These are phyloP conservation scores for Erythrophleum ivorense DNA, from an alignment of 331 rosid genomes.

Conservation along the genomic window DNA sequence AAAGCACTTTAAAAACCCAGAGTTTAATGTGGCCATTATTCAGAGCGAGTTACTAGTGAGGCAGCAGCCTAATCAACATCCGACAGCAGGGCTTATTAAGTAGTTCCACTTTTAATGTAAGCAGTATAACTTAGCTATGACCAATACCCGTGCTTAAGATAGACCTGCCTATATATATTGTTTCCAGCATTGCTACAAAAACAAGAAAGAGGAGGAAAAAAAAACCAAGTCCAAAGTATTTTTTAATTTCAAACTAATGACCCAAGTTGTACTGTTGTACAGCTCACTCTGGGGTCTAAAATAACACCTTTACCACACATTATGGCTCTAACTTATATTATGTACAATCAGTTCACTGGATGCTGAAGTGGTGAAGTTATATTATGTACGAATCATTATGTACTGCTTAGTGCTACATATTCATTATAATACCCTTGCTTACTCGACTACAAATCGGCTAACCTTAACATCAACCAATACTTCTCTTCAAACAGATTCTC, in stretches of 20 bases:
- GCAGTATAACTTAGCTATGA: background rate
- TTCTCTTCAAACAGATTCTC: background rate
- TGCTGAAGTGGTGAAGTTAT: too few relatives aligned
- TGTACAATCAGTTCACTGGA: too few relatives aligned
- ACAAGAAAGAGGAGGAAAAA: too few relatives aligned
- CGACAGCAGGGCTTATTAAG: background rate
- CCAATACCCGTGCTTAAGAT: background rate
- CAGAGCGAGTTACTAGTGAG: background rate
- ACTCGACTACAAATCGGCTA: background rate
- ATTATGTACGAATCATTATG: too few relatives aligned
- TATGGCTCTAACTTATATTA: background rate
- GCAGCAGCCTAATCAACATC: background rate
- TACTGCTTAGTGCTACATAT: background rate
- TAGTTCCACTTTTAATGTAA: background rate
- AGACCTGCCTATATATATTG: background rate
- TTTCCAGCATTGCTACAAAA: too few relatives aligned
- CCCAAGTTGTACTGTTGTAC: background rate
- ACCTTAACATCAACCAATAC: background rate
- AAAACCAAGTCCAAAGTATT: background rate
- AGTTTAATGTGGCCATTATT: background rate
- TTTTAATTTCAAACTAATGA: background rate
- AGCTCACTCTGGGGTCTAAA: background rate
- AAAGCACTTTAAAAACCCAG: background rate
- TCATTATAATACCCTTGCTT: background rate
- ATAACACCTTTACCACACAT: background rate